Conservation (phyloP, 768 basidiomycete genomes). For the Termitomyces sp. region DNA sequence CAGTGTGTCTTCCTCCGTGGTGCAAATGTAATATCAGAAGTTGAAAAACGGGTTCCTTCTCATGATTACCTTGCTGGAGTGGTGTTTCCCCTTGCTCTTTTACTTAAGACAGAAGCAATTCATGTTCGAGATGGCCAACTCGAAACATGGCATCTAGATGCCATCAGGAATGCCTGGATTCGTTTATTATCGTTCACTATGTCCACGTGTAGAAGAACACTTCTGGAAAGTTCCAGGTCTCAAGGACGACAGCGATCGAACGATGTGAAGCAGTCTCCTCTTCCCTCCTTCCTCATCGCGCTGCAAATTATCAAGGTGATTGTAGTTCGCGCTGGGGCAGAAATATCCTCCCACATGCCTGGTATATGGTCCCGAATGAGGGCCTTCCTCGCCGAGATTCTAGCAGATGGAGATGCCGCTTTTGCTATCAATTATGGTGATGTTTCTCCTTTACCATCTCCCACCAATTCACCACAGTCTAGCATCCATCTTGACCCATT, state of each 20-base stretch:
- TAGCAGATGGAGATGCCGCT: constrained; percentile 55
- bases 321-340: constrained; percentile 54
- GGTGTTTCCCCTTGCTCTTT: constrained; percentile 54
- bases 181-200: constrained; percentile 58
- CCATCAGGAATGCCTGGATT: constrained; percentile 49
- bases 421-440: constrained; percentile 46
- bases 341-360: constrained; percentile 47
- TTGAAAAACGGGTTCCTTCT: constrained; percentile 51
- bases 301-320: constrained; percentile 67
- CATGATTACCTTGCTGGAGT: constrained; percentile 60
- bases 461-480: constrained; percentile 42
- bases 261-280: constrained; percentile 21
- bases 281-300: constrained; percentile 41
- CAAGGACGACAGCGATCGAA: constrained; percentile 28
- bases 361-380: constrained; percentile 64
- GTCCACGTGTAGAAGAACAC: constrained; percentile 37
- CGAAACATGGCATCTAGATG: constrained; percentile 41
- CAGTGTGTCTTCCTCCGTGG: constrained; percentile 44
- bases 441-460: constrained; percentile 44
- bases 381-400: constrained; percentile 39
- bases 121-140: constrained; percentile 33
- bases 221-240: constrained; percentile 40
- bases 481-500: constrained; percentile 35
- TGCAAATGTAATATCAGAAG: constrained; percentile 45
- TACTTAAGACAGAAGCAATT: constrained; percentile 45